Percentiles rank a stretch among this genome's conserved stretches.
phyloP scores from a whole-genome alignment of 306 rosid species.

The Benincasa hispida region DNA sequence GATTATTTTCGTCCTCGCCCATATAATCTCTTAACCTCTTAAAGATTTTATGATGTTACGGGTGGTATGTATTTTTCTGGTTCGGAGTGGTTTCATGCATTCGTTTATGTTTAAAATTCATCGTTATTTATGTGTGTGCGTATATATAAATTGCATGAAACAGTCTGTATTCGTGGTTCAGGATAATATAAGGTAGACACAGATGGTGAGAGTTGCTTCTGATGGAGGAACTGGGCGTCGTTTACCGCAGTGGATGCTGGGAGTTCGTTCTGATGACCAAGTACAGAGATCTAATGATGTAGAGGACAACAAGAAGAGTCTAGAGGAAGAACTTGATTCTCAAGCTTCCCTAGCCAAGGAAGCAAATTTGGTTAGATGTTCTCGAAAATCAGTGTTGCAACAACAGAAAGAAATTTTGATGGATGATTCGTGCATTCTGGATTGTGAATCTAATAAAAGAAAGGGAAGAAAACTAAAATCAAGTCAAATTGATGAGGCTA shows the following conservation, averaged over 20 bases:
- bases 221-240: slow-evolving; percentile 42
- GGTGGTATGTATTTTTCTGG: not conserved
- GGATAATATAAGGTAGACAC: not conserved
- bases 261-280: slow-evolving; percentile 22
- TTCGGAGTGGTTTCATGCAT: not conserved
- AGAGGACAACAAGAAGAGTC: slow-evolving; percentile 13
- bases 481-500: slow-evolving; percentile 6
- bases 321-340: slow-evolving; percentile 13
- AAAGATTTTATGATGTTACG: not conserved
- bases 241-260: slow-evolving; percentile 71
- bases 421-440: slow-evolving; percentile 17
- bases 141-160: not conserved
- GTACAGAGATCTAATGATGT: slow-evolving; percentile 18
- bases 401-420: slow-evolving; percentile 15
- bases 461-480: slow-evolving; percentile 17
- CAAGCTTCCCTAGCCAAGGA: slow-evolving; percentile 3
- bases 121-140: not conserved
- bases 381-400: slow-evolving; percentile 6
- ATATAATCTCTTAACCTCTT: not conserved
- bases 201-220: slow-evolving; percentile 20
- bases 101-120: not conserved
- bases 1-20: not conserved
- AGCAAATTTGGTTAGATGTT: slow-evolving; percentile 3
- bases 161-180: not conserved
- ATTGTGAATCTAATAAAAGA: slow-evolving; percentile 24